phyloP scores from a whole-genome alignment of 1,284 basidiomycete species.

The Rhodotorula sp. region DNA sequence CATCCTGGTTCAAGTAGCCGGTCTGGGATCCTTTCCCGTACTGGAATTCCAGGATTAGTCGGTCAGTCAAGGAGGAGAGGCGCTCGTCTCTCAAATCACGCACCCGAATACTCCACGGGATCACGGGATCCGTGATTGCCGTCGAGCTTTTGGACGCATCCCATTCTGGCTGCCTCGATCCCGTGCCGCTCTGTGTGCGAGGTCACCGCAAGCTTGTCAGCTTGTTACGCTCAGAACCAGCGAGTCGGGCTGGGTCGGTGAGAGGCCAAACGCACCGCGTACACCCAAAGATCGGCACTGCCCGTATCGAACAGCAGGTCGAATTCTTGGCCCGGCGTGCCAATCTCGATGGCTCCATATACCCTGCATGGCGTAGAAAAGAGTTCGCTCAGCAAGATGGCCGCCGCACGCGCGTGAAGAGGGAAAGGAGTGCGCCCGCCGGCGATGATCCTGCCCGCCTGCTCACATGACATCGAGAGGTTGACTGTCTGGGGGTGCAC shows the following conservation, averaged over 20 bases:
- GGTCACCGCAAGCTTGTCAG: constrained; percentile 8
- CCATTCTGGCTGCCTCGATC: constrained; percentile 15
- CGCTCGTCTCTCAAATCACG: neutral
- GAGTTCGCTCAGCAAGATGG: neutral
- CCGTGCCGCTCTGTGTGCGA: constrained; percentile 29
- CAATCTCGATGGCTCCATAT: constrained; percentile 25
- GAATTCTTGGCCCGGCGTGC: constrained; percentile 28
- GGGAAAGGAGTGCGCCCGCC: too few relatives aligned
- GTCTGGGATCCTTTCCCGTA: constrained; percentile 17
- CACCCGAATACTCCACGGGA: constrained; percentile 18
- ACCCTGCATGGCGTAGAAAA: neutral
- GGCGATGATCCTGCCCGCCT: too few relatives aligned
- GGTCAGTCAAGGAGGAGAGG: neutral
- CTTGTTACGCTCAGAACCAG: neutral
- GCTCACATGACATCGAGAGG: constrained; percentile 28
- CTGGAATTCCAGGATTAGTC: neutral
- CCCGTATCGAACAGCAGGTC: constrained; percentile 34
- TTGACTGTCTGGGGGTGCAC: neutral
- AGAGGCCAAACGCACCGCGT: constrained; percentile 11
- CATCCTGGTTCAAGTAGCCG: constrained; percentile 19
- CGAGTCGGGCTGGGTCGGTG: neutral
- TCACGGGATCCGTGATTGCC: constrained; percentile 16
- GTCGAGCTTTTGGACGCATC: constrained; percentile 22
- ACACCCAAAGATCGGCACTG: constrained; percentile 30
- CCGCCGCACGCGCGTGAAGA: neutral